These are phyloP conservation scores for Tuber brumale DNA, from an alignment of 495 filamentous ascomycete species.

Conservation along the genomic window DNA sequence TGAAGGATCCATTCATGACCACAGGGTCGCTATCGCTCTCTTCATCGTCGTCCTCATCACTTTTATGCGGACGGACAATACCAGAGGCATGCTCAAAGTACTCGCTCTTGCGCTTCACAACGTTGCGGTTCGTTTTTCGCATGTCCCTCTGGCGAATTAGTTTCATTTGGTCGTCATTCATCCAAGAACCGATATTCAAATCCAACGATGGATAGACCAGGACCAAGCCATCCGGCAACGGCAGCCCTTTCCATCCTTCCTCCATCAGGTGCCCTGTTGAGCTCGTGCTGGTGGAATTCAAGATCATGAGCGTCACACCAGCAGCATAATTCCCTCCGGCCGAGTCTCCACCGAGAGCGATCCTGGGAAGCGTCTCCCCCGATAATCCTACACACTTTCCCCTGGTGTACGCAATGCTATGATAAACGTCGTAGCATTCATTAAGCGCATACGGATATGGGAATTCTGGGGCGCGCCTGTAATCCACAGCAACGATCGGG, in stretches of 20 bases:
- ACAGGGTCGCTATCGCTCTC: slow-evolving; percentile 33
- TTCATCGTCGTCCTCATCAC: slow-evolving; percentile 42
- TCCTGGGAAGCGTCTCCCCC: slow-evolving; percentile 61
- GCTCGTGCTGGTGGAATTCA: slow-evolving; percentile 56
- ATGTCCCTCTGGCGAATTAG: slow-evolving; percentile 77
- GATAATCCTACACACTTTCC: slow-evolving; percentile 78
- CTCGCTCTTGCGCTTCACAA: slow-evolving; percentile 71
- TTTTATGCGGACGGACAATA: slow-evolving; percentile 31
- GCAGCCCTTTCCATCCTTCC: slow-evolving; percentile 48
- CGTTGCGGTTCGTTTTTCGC: slow-evolving; percentile 66
- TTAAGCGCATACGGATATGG: slow-evolving; percentile 94
- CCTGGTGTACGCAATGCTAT: slow-evolving; percentile 63
- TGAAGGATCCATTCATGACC: not conserved
- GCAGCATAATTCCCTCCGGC: slow-evolving; percentile 87
- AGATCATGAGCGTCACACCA: slow-evolving; percentile 74
- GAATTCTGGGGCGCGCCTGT: slow-evolving; percentile 88
- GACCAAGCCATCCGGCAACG: slow-evolving; percentile 71
- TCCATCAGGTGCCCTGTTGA: slow-evolving; percentile 52
- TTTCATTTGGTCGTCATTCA: slow-evolving; percentile 95
- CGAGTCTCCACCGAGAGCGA: slow-evolving; percentile 83
- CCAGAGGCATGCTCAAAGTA: slow-evolving; percentile 46
- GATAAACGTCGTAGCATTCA: slow-evolving; percentile 93
- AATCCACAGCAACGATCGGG: slow-evolving; percentile 84
- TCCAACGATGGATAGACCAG: slow-evolving; percentile 86
- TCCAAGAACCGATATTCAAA: slow-evolving; percentile 98